Conservation (phyloP, 2,329 filamentous ascomycete genomes). For the Colletotrichum sp. region DNA sequence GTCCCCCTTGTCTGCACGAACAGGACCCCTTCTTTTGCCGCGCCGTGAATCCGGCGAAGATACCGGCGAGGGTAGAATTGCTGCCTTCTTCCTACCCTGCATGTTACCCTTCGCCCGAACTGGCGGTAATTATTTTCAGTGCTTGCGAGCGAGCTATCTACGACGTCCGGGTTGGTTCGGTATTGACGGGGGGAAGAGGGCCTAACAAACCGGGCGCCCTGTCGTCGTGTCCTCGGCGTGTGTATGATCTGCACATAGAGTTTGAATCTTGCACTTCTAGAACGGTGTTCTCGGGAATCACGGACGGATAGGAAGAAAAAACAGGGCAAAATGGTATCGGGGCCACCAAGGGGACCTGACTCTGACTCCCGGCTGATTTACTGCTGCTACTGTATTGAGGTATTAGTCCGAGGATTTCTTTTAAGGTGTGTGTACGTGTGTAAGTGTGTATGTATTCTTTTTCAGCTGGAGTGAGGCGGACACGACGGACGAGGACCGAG, state of each 20-base stretch:
- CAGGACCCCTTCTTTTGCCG: neutral
- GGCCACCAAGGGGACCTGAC: neutral
- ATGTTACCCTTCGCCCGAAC: neutral
- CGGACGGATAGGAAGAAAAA: neutral
- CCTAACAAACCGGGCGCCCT: neutral
- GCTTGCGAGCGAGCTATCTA: neutral
- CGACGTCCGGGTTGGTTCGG: neutral
- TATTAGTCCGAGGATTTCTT: neutral
- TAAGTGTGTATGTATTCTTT: neutral
- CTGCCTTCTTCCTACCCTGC: neutral
- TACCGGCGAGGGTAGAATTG: neutral
- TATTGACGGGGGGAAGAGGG: neutral
- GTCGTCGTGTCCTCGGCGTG: neutral
- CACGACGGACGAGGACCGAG: neutral
- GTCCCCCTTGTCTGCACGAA: neutral
- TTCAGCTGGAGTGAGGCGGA: conserved; percentile 5
- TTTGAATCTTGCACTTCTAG: conserved; percentile 8
- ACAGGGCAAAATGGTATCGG: neutral
- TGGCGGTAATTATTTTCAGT: neutral
- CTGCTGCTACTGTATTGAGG: neutral
- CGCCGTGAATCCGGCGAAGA: neutral
- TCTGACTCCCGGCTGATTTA: neutral
- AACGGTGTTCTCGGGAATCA: neutral
- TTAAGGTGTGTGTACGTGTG: neutral
- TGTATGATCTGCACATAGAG: conserved; percentile 3